Conservation (phyloP, 2,329 filamentous ascomycete species). For the Colletotrichum chlorophyti region DNA sequence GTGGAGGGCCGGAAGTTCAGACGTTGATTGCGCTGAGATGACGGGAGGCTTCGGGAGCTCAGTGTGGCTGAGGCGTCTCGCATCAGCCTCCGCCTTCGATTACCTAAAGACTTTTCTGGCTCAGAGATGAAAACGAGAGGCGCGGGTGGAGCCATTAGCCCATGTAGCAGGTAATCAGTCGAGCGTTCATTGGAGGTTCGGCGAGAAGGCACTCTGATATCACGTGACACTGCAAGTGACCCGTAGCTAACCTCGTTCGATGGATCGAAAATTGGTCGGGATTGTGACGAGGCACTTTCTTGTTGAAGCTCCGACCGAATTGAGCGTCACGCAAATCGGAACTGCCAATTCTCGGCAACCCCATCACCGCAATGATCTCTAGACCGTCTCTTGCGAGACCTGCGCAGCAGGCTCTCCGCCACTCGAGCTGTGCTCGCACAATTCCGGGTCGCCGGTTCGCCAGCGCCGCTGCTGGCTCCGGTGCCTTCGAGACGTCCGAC, state of each 20-base stretch:
- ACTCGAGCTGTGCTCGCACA: conserved; percentile 62
- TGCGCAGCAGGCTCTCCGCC: conserved; percentile 64
- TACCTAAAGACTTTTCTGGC: conserved; percentile 2
- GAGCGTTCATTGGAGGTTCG: conserved; percentile 21
- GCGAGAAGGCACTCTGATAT: background rate
- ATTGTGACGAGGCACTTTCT: conserved; percentile 31
- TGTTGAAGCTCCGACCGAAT: conserved; percentile 31
- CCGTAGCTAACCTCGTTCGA: conserved; percentile 30
- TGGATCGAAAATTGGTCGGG: conserved; percentile 32
- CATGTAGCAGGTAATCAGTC: conserved; percentile 22
- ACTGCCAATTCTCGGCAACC: conserved; percentile 63
- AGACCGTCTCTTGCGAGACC: conserved; percentile 65
- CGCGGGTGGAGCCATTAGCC: conserved; percentile 1
- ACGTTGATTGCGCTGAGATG: conserved; percentile 1
- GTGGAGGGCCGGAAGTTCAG: background rate
- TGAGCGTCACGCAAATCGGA: conserved; percentile 30
- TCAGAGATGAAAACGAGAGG: background rate
- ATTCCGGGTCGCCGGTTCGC: conserved; percentile 59
- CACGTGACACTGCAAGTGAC: conserved; percentile 24
- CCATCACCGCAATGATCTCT: conserved; percentile 67
- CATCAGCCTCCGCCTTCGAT: background rate
- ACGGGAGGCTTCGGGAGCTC: background rate
- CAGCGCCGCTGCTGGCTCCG: conserved; percentile 69
- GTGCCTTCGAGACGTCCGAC: conserved; percentile 88
- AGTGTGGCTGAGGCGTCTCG: background rate